These are phyloP conservation scores for Fusarium penzigii DNA, from an alignment of 2,329 filamentous ascomycete species.

Conservation along the genomic window DNA sequence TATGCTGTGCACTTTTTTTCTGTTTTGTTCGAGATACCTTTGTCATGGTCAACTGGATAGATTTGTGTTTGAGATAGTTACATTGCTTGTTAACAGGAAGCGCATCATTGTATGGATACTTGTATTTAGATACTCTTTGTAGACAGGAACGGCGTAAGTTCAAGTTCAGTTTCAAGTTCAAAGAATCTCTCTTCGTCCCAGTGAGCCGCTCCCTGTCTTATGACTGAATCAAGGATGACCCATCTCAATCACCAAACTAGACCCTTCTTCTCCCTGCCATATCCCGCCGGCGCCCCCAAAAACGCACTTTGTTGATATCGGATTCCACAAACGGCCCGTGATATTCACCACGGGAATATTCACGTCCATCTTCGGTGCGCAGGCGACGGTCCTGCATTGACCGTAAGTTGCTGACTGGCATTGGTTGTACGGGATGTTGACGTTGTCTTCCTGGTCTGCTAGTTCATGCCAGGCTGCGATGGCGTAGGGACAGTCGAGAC, in stretches of 20 bases:
- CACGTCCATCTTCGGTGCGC: constrained; percentile 11
- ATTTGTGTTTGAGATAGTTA: neutral
- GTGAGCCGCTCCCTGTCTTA: neutral
- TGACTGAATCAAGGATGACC: constrained; percentile 3
- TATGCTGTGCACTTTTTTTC: too few species aligned
- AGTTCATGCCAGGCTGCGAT: constrained; percentile 17
- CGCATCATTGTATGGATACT: constrained; percentile 1
- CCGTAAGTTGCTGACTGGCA: constrained; percentile 13
- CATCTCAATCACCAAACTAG: constrained; percentile 19
- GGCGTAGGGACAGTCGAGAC: constrained; percentile 18
- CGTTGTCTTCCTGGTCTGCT: neutral
- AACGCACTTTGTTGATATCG: constrained; percentile 21
- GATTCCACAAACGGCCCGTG: constrained; percentile 26
- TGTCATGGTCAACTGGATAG: constrained; percentile 14
- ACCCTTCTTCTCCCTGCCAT: constrained; percentile 17
- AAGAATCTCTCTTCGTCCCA: too few species aligned
- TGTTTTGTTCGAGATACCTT: constrained; percentile 15
- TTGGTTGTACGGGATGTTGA: constrained; percentile 9
- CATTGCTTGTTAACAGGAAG: neutral
- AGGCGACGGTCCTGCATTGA: constrained; percentile 16
- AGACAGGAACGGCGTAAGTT: neutral
- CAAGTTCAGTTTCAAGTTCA: too few species aligned
- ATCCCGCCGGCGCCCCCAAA: constrained; percentile 22
- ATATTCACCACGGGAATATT: constrained; percentile 7
- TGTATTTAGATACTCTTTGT: neutral